These are phyloP conservation scores for Backusella sp. DNA, from an alignment of 192 early-diverging fungal genomes.

Conservation along the genomic window DNA sequence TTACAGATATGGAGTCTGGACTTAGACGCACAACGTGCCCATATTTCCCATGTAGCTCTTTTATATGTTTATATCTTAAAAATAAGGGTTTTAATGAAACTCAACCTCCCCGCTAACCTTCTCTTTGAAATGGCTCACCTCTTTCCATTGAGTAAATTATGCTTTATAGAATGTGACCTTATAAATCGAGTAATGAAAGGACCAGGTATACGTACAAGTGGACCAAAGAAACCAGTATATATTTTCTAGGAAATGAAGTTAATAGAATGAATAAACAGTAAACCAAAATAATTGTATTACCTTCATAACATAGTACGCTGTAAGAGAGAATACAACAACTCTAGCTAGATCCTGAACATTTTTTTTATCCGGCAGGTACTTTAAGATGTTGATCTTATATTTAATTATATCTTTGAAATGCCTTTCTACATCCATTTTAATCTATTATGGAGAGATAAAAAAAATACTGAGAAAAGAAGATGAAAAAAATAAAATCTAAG, in stretches of 20 bases:
- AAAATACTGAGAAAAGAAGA: not conserved
- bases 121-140: not conserved
- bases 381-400: not conserved
- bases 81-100: not conserved
- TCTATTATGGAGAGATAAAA: not conserved
- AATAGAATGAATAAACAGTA: not conserved
- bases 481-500: not conserved
- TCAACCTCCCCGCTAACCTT: not conserved
- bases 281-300: not conserved
- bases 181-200: conserved; percentile 20
- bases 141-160: conserved; percentile 2
- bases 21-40: conserved; percentile 41
- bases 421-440: not conserved
- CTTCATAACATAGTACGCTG: not conserved
- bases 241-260: conserved; percentile 14
- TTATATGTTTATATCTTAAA: conserved; percentile 15
- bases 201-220: conserved; percentile 20
- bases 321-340: not conserved
- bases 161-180: not conserved
- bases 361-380: not conserved
- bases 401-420: not conserved
- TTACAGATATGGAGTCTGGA: conserved; percentile 33
- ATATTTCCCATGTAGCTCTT: conserved; percentile 32
- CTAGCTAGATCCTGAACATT: not conserved
- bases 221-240: conserved; percentile 23